Base-by-base conservation (phyloP, 495 filamentous ascomycete species). In the Podospora comata region DNA sequence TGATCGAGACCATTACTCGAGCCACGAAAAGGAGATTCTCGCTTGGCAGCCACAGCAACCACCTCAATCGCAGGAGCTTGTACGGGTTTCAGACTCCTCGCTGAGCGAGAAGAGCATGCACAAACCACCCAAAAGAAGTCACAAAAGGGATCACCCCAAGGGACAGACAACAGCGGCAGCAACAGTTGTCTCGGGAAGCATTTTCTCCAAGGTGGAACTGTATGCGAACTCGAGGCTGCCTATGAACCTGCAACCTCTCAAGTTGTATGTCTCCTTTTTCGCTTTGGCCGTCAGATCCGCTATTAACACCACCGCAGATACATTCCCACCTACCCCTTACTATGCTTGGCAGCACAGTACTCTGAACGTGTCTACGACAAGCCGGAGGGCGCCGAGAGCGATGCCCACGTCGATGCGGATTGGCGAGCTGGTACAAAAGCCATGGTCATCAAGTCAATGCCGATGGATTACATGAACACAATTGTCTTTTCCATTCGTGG, bases 401-500 rank as follows among this genome's bases (percentile, higher is more conserved):
- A 90, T 58, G 82, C 87, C 1, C 90, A 90, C 70, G 80, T 93
- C 32, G 80, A 87, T 16, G 86, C 89, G 0, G 86, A 93, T 72
- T 91, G 86, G 86, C 84, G 80, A 27, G 81, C 84, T 0, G 91
- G 91, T 18, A 90, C 91, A 23, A 95, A 95, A 75, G 90, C 91
- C 23, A 93, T 93, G 90, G 86, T 92, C 28, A 87, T 95, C 75
- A 93, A 92, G 68, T 89, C 88, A 0, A 79, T 92, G 13, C 86
- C 90, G 4, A 85, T 92, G 71, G 90, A 94, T 72, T 83, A 91
- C 71, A 85, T 88, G 80, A 87, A 92, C 73, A 88, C 87, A 16
- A 87, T 94, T 56, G 88, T 94, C 26, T 90, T 94, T 71, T 91
- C 92, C 44, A 91, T 95, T 63, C 86, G 92, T 5, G 92, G 92